Evolutionary conservation across 352 stramenopile species (phyloP), one percentile per base, ranked within the genome.

Genomic region (Pythium folliculosum): DNA sequence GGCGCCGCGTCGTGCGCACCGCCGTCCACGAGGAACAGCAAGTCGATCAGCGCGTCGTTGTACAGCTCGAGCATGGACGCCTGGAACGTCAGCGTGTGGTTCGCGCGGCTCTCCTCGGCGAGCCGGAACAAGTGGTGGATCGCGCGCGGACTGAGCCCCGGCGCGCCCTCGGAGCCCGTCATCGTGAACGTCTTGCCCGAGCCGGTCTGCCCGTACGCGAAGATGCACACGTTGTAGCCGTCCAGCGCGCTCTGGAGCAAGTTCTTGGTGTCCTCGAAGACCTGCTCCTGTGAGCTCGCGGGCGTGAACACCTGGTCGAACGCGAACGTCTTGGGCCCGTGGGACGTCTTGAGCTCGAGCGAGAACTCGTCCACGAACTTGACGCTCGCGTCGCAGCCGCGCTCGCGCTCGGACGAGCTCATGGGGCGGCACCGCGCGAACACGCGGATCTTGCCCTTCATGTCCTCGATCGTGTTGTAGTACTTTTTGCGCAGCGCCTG

Each of bases 381-480:
- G 50, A 95, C 78, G 47, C 79, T 83, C 49, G 77, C 52, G 17
- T 70, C 44, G 67, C 91, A 97, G 5, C 84, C 84, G 27, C 88
- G 82, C 40, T 97, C 86, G 32, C 81, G 64, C 70, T 98, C 92
- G 37, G 91, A 96, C 23, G 70, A 68, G 35, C 89, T 96, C 80
- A 98, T 96, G 50, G 94, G 94, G 6, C 92, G 88, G 69, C 91
- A 98, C 17, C 93, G 88, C 22, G 89, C 91, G 72, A 88, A 98
- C 21, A 98, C 93, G 35, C 93, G 86, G 72, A 98, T 98, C 74
- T 98, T 98, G 37, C 93, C 93, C 67, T 98, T 98, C 89, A 98
- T 97, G 77, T 98, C 93, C 68, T 98, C 94, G 71, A 98, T 97
- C 80, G 90, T 89, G 75, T 98, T 98, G 82, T 96, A 98, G 70